These are phyloP conservation scores for Sisymbrium altissimum DNA, from an alignment of 345 rosid genomes.

Conservation along the genomic window DNA sequence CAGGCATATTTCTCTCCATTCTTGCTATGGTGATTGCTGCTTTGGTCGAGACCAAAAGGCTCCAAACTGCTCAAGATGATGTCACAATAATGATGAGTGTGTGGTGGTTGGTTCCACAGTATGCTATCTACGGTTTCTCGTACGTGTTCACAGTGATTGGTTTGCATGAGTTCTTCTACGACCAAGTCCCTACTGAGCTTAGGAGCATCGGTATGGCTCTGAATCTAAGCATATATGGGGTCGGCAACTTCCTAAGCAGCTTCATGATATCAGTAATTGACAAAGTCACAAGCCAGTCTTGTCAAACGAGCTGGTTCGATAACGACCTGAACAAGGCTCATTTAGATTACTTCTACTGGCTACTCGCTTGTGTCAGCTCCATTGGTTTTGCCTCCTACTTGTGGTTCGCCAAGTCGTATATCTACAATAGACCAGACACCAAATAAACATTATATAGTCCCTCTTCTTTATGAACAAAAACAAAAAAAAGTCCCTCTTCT, in stretches of 20 bases:
- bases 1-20: constrained; percentile 32
- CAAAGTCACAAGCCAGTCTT: constrained; percentile 31
- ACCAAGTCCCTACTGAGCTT: neutral
- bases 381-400: constrained; percentile 15
- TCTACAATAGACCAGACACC: constrained; percentile 24
- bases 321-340: constrained; percentile 46
- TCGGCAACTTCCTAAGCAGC: constrained; percentile 40
- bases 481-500: no score
- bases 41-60: constrained; percentile 40
- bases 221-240: constrained; percentile 7
- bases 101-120: constrained; percentile 39
- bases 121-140: constrained; percentile 23
- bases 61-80: constrained; percentile 26
- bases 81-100: constrained; percentile 31
- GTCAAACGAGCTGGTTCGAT: constrained; percentile 46
- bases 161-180: neutral
- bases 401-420: constrained; percentile 40
- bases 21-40: constrained; percentile 33
- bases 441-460: neutral
- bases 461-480: no score
- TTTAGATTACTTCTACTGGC: constrained; percentile 54
- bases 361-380: constrained; percentile 33
- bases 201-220: neutral
- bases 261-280: constrained; percentile 40
- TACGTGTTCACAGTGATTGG: constrained; percentile 21